Conservation (phyloP, 331 rosid genomes). For the Malus hybrid region DNA sequence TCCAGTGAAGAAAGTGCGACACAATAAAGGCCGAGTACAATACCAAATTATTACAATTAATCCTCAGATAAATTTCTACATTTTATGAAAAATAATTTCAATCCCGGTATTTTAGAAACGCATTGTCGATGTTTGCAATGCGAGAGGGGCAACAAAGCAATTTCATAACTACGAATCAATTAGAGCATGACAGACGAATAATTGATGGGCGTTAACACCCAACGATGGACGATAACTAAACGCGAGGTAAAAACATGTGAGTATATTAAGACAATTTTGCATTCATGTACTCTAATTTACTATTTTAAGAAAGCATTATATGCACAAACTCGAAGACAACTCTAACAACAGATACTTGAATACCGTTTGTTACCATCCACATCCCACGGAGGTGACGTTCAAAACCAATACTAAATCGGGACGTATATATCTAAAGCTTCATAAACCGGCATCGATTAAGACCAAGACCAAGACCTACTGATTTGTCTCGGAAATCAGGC, state of each 20-base stretch:
- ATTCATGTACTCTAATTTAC: neutral
- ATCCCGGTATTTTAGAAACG: too few species aligned
- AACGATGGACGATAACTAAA: neutral
- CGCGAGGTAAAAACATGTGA: neutral
- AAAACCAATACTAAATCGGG: neutral
- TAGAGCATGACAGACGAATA: too few species aligned
- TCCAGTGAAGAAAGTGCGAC: too few species aligned
- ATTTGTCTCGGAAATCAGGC: neutral
- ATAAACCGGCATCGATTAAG: slow-evolving; percentile 6
- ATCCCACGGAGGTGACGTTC: slow-evolving; percentile 8
- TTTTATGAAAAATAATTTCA: too few species aligned
- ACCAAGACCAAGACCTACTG: neutral
- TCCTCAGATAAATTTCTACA: too few species aligned
- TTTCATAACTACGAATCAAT: too few species aligned
- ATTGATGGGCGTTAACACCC: too few species aligned
- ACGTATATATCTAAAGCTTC: slow-evolving; percentile 7
- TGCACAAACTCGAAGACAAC: slow-evolving; percentile 4
- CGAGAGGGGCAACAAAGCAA: too few species aligned
- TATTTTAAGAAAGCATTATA: neutral
- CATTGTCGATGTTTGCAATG: too few species aligned
- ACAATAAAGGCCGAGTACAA: too few species aligned
- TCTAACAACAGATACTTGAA: neutral
- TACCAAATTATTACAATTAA: too few species aligned
- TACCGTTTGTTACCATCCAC: neutral
- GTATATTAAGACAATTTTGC: neutral